Conservation (phyloP, 495 filamentous ascomycete genomes). For the Evernia prunastri region DNA sequence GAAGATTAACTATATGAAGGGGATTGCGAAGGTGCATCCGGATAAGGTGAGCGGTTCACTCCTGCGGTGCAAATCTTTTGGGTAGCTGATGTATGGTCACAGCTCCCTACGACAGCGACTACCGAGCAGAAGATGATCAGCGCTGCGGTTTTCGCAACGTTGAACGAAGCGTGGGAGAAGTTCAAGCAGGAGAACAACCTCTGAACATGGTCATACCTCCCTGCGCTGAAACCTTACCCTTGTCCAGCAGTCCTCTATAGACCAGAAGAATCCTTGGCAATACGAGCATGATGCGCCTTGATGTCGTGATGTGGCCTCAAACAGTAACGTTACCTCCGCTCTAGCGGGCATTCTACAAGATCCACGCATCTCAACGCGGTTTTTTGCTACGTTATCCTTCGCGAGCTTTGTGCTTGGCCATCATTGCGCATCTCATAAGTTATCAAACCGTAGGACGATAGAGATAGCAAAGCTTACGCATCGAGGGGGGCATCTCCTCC, state of each 20-base stretch:
- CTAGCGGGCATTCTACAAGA: not conserved
- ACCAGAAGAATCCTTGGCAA: not conserved
- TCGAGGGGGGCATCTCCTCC: too few species aligned
- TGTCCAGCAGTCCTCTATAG: not conserved
- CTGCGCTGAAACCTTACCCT: not conserved
- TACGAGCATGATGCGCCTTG: not conserved
- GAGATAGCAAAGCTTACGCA: too few species aligned
- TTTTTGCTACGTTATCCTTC: too few species aligned
- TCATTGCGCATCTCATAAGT: too few species aligned
- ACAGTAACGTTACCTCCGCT: not conserved
- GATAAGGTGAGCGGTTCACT: conserved; percentile 71
- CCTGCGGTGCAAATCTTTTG: not conserved
- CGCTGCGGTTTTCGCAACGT: conserved; percentile 77
- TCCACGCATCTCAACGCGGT: not conserved
- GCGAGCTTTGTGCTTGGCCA: too few species aligned
- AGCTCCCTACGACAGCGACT: conserved; percentile 84
- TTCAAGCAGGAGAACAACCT: conserved; percentile 87
- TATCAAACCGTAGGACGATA: too few species aligned
- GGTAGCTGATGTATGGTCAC: conserved; percentile 2
- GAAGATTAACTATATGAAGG: conserved; percentile 98
- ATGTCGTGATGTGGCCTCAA: not conserved
- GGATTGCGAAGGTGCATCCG: conserved; percentile 95
- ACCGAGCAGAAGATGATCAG: conserved; percentile 94
- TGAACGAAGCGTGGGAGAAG: conserved; percentile 98
- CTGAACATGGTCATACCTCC: not conserved